Base-by-base conservation (phyloP, 129 eudicot species). In the Deinandra increscens region DNA sequence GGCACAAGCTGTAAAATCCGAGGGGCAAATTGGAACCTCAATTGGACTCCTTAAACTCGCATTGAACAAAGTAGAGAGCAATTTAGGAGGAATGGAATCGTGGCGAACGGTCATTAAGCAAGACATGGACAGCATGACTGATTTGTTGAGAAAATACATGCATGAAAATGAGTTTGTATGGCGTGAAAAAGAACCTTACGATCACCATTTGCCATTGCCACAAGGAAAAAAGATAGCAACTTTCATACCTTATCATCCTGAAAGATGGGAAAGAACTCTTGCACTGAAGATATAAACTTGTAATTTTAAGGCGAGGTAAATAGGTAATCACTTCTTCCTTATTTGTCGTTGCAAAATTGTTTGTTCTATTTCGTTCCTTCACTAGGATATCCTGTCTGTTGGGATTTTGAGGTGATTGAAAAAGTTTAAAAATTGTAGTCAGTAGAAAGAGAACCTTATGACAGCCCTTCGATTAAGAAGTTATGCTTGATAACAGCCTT, bases 91-190 rank as follows among this genome's bases (percentile, higher is more conserved):
- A 42, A 72, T 84, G 26, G 90, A 81, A 44, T 78, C 92, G 2
- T 91, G 92, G 97, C 66, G 81, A 64, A 29, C 31, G 53, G 60
- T 77, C 34, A 66, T 69, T 10, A 91, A 69, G 67, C 80, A 83
- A 48, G 92, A 76, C 33, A 46, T 73, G 18, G 73, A 83, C 7
- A 75, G 58, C n/a, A 12, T 91, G 73, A 60, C 51, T 3, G 82
- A 7, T 20, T 33, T 85, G 76, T 58, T 79, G 4, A 54, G 42
- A 37, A 87, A 84, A 33, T 91, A 80, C 41, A 81, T 81, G 68
- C 83, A 78, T 12, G 96, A 91, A 69, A 91, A 91, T 41, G 88
- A 76, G 20, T 87, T 90, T 66, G 86, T 83, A 3, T 84, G 87
- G 95, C 81, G 49, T 38, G 81, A 83, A 63, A 85, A 90, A 65